Base-by-base conservation (phyloP, 1,139 yeast species). In the Casaregolazyma suthepensis region DNA sequence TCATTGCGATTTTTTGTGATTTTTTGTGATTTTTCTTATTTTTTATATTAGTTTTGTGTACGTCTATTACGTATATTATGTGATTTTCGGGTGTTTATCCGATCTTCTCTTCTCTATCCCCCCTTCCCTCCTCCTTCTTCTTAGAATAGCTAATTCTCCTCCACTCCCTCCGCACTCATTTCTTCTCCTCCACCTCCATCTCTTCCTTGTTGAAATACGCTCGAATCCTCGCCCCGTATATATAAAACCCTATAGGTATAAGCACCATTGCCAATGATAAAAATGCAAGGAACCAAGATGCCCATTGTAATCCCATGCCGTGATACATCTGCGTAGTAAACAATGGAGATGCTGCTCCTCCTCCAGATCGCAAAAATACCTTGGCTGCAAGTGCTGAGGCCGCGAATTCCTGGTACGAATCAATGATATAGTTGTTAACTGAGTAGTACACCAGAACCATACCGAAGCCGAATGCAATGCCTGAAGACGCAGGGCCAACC, bases 401-500 rank as follows among this genome's bases (percentile, higher is more conserved):
- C n/a, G 96, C 96, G 64, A 79, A 87, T 64, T 83, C 83, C 52
- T 89, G 87, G 69, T 87, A 88, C 29, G 94, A 83, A 70, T 88
- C 96, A 67, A 89, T 86, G 69, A 89, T 87, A 69, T 89, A 89
- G 71, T 88, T 88, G 73, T 89, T 89, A 66, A 88, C 77, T 1
- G 96, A 86, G 68, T 88, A 87, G 70, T 88, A 89, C 65, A 88
- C 83, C 64, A 89, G 75, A 54, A 88, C 96, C 96, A 89, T 87
- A 57, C 96, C 96, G 65, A 81, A 88, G 38, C 96, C 96, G 68
- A 88, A 88, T 0, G 94, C 88, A 50, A 89, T 70, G 58, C 96
- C 96, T 1, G 95, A 79, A n/a, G 95, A 86, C 6, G 96, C 94
- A 15, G 96, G 96, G 23, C 96, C 96, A 43, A 90, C 96, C 96